A percentile compares a stretch with the other conserved stretches of the same genome.
Evolutionary conservation across 2,329 filamentous ascomycete genomes (phyloP).

Genomic region (Neofusicoccum parvum): DNA sequence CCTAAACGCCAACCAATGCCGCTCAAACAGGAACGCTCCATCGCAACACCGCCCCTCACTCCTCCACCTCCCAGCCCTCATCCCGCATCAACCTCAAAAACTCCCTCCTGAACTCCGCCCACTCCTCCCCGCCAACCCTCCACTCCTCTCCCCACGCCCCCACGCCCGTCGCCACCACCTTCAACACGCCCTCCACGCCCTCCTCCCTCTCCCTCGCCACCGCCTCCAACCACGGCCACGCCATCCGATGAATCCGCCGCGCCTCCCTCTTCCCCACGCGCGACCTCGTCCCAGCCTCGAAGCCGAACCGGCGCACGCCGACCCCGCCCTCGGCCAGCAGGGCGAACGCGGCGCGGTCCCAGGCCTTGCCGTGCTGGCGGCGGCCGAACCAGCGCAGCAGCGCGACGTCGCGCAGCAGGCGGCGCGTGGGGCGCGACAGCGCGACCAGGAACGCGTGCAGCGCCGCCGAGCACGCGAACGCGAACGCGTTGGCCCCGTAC

Average conservation of each 20-base stretch:
- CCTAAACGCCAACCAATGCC: no score
- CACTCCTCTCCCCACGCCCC: not conserved
- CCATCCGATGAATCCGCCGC: conserved; percentile 37
- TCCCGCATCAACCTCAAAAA: not conserved
- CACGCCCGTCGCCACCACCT: conserved; percentile 23
- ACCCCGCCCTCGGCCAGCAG: conserved; percentile 30
- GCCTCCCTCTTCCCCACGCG: conserved; percentile 23
- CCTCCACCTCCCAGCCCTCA: no score
- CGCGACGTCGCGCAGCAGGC: conserved; percentile 23
- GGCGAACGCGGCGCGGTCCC: conserved; percentile 38
- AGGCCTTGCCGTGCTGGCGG: conserved; percentile 29
- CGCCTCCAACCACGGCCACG: conserved; percentile 40
- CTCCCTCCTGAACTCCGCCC: not conserved
- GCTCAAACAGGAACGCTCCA: no score
- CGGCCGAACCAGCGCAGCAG: conserved; percentile 25
- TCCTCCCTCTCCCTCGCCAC: conserved; percentile 32
- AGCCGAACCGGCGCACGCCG: conserved; percentile 32
- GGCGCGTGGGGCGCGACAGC: not conserved
- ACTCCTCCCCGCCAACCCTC: not conserved
- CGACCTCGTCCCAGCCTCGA: conserved; percentile 24
- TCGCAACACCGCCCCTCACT: no score
- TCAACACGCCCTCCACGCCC: conserved; percentile 32
- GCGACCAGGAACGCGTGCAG: conserved; percentile 36
- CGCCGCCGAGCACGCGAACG: conserved; percentile 28
- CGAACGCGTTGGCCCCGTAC: conserved; percentile 23